Base-by-base conservation (phyloP, 306 rosid genomes). In the Vicia faba region DNA sequence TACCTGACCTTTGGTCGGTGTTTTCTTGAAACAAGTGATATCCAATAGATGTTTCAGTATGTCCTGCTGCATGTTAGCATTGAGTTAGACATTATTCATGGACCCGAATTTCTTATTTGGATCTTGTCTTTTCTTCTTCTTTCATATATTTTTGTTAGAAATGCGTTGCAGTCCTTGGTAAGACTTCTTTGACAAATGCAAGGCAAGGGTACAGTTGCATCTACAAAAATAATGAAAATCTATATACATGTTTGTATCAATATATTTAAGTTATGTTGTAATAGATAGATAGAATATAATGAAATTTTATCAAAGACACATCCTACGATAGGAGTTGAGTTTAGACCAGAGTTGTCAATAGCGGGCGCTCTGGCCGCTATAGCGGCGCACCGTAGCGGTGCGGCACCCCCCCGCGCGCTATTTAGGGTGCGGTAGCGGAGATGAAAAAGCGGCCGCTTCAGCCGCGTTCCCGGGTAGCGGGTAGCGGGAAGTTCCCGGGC, bases 21-120 rank as follows among this genome's bases (percentile, higher is more conserved):
- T 43, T 51, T 51, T 69, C 43, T 62, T 40, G 45, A 31, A 69
- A 29, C 26, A 43, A 51, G 8, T 44, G 20, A 61, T 75, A 31
- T 70, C 12, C 14, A 55, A 46, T 15, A 5, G 44, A 45, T 65
- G 20, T 36, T 69, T 70, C 31, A 53, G 28, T 15, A 31, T 55
- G n/a, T 15, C 45, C 39, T 46, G 23, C 48, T 70, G 69, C 62
- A 26, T 64, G 26, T 48, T 28, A 39, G 63, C 38, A 46, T n/a
- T n/a, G n/a, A n/a, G n/a, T n/a, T n/a, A n/a, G n/a, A n/a, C 50
- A 63, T 44, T 53, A 29, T 51, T 41, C 19, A 31, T 3, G 2
- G 49, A 39, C 63, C 64, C 8, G n/a, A 50, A 68, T 5, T 49
- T 25, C 61, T 41, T 40, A 8, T 15, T 15, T 33, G 45, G 57